These are phyloP conservation scores for Trichosanthes truncata DNA, from an alignment of 306 rosid species.

Conservation along the genomic window DNA sequence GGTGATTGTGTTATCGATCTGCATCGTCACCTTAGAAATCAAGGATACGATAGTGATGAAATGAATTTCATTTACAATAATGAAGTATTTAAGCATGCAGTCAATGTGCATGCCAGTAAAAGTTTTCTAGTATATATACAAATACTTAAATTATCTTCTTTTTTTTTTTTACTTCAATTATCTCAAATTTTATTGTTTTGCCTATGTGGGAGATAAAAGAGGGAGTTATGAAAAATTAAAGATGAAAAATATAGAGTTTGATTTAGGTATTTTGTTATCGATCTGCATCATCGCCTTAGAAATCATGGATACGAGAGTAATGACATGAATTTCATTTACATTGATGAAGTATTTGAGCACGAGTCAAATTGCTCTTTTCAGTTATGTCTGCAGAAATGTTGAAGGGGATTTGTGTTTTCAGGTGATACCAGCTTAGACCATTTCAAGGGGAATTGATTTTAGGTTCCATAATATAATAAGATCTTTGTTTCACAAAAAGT, in stretches of 20 bases:
- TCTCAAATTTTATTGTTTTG: no score
- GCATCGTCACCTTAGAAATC: no score
- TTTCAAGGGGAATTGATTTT: constrained; percentile 74
- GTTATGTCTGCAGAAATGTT: constrained; percentile 48
- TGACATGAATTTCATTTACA: constrained; percentile 48
- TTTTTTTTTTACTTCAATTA: no score
- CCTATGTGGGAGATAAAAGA: no score
- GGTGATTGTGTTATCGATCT: no score
- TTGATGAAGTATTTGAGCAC: constrained; percentile 78
- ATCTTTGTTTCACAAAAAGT: constrained; percentile 45
- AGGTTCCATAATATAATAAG: constrained; percentile 62
- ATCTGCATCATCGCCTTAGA: constrained; percentile 43
- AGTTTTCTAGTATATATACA: no score
- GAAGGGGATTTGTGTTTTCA: constrained; percentile 75
- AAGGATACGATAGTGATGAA: no score
- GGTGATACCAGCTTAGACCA: constrained; percentile 81
- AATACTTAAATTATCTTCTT: no score
- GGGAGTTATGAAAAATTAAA: constrained; percentile 60
- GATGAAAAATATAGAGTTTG: constrained; percentile 51
- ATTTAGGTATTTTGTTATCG: constrained; percentile 56
- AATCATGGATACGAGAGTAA: constrained; percentile 33
- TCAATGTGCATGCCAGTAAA: no score
- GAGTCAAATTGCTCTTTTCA: constrained; percentile 69
- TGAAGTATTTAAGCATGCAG: no score
- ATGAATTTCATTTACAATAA: no score